phyloP scores from a whole-genome alignment of 345 rosid species.

The Dovyalis caffra region DNA sequence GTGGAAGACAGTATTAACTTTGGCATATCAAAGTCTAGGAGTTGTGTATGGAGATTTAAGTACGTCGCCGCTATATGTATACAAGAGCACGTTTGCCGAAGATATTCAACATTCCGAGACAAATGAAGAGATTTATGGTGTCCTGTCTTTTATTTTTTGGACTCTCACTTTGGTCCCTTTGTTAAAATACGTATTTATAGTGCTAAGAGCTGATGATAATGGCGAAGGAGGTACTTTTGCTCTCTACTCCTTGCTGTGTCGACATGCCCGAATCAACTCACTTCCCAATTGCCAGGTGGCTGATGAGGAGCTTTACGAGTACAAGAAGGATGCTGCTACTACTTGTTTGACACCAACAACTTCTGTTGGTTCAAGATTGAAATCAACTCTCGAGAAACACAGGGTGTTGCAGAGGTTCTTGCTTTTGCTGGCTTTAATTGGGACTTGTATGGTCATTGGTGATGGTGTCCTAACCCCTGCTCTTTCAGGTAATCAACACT shows the following conservation, averaged over 20 bases:
- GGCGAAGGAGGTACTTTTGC: slow-evolving; percentile 98
- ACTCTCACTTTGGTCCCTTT: slow-evolving; percentile 84
- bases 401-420: slow-evolving; percentile 66
- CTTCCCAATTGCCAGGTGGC: slow-evolving; percentile 77
- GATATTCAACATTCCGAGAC: slow-evolving; percentile 71
- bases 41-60: slow-evolving; percentile 97
- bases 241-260: slow-evolving; percentile 74
- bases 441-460: slow-evolving; percentile 96
- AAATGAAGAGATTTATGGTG: slow-evolving; percentile 90
- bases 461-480: slow-evolving; percentile 93
- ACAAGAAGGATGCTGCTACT: slow-evolving; percentile 46
- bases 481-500: slow-evolving; percentile 58
- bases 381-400: slow-evolving; percentile 62
- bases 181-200: slow-evolving; percentile 76
- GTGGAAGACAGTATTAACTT: slow-evolving; percentile 75
- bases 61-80: slow-evolving; percentile 79
- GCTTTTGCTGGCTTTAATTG: slow-evolving; percentile 79
- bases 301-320: slow-evolving; percentile 69
- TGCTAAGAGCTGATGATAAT: slow-evolving; percentile 83
- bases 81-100: slow-evolving; percentile 75
- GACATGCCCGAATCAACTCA: slow-evolving; percentile 84
- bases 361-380: slow-evolving; percentile 51
- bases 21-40: slow-evolving; percentile 84
- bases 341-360: slow-evolving; percentile 34
- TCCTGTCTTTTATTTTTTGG: slow-evolving; percentile 85